A percentile compares a stretch with the other conserved stretches of the same genome.
Evolutionary conservation across 2,329 filamentous ascomycete species (phyloP).

Genomic region (Fusarium avenaceum): DNA sequence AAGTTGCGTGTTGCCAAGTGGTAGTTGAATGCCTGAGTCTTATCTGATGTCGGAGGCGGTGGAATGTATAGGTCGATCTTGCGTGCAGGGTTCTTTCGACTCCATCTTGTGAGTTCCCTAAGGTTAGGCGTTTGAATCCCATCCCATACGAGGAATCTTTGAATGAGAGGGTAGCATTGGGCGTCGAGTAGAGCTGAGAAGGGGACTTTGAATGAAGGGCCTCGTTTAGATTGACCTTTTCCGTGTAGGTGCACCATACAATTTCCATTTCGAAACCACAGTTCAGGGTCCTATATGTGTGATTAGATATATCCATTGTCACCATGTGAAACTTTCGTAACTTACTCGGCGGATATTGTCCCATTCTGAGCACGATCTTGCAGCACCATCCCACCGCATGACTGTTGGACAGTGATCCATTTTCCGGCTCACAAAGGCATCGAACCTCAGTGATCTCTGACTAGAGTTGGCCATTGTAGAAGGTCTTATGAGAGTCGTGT

Average conservation of each 20-base stretch:
- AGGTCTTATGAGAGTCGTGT: constrained; percentile 1
- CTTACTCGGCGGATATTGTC: constrained; percentile 63
- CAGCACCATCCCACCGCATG: constrained; percentile 66
- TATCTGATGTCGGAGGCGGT: constrained; percentile 66
- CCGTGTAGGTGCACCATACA: constrained; percentile 78
- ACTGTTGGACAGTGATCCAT: constrained; percentile 47
- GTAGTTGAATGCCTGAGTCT: constrained; percentile 69
- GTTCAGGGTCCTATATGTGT: constrained; percentile 73
- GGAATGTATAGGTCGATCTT: constrained; percentile 77
- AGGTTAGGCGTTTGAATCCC: constrained; percentile 41
- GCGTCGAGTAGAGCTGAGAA: constrained; percentile 69
- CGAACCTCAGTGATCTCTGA: constrained; percentile 42
- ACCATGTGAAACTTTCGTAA: constrained; percentile 2
- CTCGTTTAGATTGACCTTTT: constrained; percentile 73
- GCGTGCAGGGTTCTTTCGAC: constrained; percentile 49
- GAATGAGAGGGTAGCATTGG: constrained; percentile 72
- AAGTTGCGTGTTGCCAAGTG: constrained; percentile 80
- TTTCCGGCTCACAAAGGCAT: constrained; percentile 51
- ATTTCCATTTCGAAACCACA: constrained; percentile 77
- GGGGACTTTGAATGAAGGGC: constrained; percentile 76
- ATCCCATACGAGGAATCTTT: constrained; percentile 61
- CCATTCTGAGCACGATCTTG: constrained; percentile 60
- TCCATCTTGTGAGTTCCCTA: constrained; percentile 53
- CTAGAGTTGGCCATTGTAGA: constrained; percentile 28
- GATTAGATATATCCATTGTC: constrained; percentile 15